These are phyloP conservation scores for Mycocentrospora acerina DNA, from an alignment of 2,329 filamentous ascomycete species.

Conservation along the genomic window DNA sequence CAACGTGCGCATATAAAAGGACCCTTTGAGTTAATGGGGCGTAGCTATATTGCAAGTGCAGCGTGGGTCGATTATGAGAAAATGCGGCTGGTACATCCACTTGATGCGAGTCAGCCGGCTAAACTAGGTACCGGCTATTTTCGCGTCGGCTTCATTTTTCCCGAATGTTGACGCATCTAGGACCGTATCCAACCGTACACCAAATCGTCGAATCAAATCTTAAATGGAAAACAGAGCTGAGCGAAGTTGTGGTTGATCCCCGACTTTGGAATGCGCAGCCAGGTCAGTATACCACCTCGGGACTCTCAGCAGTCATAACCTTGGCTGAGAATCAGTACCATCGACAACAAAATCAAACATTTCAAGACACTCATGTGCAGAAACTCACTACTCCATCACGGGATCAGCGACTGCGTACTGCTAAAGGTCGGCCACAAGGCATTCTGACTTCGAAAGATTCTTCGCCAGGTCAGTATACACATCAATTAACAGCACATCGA, in stretches of 20 bases:
- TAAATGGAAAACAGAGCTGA: not conserved
- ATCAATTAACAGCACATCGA: not conserved
- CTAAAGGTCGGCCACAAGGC: too few species aligned
- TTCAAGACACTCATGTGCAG: not conserved
- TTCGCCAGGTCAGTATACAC: not conserved
- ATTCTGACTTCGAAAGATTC: too few species aligned
- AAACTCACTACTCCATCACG: not conserved
- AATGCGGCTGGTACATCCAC: not conserved
- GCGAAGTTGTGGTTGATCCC: conserved; percentile 9
- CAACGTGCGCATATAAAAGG: conserved; percentile 15
- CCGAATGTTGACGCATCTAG: not conserved
- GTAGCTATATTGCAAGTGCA: conserved; percentile 6
- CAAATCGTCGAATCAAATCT: not conserved
- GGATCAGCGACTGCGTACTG: not conserved
- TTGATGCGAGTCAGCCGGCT: not conserved
- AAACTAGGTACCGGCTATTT: too few species aligned
- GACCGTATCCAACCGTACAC: not conserved
- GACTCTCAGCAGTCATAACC: conserved; percentile 2
- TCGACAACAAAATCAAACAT: conserved; percentile 3
- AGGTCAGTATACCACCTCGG: conserved; percentile 6
- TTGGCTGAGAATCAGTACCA: conserved; percentile 9
- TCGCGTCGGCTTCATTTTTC: not conserved
- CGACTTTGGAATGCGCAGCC: conserved; percentile 11
- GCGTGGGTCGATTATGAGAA: conserved; percentile 8
- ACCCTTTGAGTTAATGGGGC: conserved; percentile 10